phyloP scores from a whole-genome alignment of 176 grass and related monocot species.

The Tuctoria greenei region DNA sequence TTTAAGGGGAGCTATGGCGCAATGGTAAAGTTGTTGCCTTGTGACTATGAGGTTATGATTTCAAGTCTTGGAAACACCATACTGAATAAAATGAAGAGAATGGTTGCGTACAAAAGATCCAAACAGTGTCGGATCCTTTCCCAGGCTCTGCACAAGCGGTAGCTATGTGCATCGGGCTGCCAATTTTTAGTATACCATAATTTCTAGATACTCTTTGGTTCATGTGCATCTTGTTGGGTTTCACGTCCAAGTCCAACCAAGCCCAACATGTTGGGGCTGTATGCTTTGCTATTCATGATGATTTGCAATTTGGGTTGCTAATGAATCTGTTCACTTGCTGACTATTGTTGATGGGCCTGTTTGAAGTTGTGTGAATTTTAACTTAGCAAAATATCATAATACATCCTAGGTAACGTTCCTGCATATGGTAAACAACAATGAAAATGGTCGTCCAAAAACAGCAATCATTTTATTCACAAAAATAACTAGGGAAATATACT shows the following conservation, averaged over 20 bases:
- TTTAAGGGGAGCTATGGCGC: too few relatives aligned
- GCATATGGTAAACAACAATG: not conserved
- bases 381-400: not conserved
- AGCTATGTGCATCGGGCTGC: too few relatives aligned
- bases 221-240: not conserved
- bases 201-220: not conserved
- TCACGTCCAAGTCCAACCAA: not conserved
- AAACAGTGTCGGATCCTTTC: too few relatives aligned
- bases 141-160: too few relatives aligned
- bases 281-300: not conserved
- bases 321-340: not conserved
- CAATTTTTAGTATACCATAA: too few relatives aligned
- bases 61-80: too few relatives aligned
- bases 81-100: too few relatives aligned
- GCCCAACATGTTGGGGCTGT: not conserved
- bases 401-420: not conserved
- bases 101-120: too few relatives aligned
- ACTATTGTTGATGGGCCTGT: not conserved
- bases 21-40: too few relatives aligned
- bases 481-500: slow-evolving; percentile 10
- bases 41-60: too few relatives aligned
- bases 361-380: not conserved
- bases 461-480: not conserved
- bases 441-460: slow-evolving; percentile 9
- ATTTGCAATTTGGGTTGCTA: not conserved